Evolutionary conservation across 2,329 filamentous ascomycete genomes (phyloP).

Genomic region (Basipetospora chlamydospora): DNA sequence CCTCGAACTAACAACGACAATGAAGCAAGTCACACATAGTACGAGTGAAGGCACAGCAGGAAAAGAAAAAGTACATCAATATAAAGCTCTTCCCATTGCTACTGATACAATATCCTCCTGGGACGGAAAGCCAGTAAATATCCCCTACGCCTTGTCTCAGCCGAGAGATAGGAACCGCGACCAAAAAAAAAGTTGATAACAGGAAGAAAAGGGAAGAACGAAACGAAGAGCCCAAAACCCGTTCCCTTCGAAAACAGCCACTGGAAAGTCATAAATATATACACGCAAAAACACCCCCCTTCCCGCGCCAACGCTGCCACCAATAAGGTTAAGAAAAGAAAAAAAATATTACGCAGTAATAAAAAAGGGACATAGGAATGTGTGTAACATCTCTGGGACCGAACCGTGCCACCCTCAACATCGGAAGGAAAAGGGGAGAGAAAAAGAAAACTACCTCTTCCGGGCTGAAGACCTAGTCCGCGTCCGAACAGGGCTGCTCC

Average conservation of each 20-base stretch:
- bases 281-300: neutral
- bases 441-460: neutral
- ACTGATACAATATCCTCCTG: too few species aligned
- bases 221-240: constrained; percentile 1
- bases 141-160: too few species aligned
- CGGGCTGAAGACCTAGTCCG: constrained; percentile 3
- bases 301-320: neutral
- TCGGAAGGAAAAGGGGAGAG: too few species aligned
- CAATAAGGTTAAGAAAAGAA: neutral
- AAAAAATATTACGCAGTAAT: too few species aligned
- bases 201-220: constrained; percentile 1
- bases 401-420: too few species aligned
- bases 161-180: neutral
- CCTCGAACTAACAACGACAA: too few species aligned
- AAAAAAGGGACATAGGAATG: too few species aligned
- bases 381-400: too few species aligned
- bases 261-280: neutral
- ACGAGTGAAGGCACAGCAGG: neutral
- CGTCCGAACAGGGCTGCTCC: neutral
- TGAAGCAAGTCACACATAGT: too few species aligned
- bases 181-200: neutral
- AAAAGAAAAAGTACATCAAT: neutral
- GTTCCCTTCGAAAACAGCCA: neutral
- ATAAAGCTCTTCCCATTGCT: neutral
- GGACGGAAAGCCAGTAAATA: neutral